These are phyloP conservation scores for Lathyrus tuberosus DNA, from an alignment of 306 rosid species.

Conservation along the genomic window DNA sequence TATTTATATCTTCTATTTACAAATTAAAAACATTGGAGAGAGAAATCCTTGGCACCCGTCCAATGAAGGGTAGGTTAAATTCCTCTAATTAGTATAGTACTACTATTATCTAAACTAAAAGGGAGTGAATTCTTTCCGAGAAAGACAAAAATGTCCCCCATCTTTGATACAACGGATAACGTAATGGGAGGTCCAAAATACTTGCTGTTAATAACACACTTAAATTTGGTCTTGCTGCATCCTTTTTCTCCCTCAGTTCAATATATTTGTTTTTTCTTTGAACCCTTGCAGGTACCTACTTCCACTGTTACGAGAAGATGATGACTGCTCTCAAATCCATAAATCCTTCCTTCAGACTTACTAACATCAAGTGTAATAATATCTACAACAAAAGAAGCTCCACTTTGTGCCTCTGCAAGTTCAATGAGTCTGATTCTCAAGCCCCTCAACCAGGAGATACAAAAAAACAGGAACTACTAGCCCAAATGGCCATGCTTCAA, in stretches of 20 bases:
- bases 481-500: slow-evolving; percentile 79
- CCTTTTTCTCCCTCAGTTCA: slow-evolving; percentile 5
- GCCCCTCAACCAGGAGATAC: slow-evolving; percentile 68
- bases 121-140: not conserved
- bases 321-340: slow-evolving; percentile 65
- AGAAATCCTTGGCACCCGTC: no score
- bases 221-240: not conserved
- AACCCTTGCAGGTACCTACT: slow-evolving; percentile 15
- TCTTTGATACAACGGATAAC: slow-evolving; percentile 51
- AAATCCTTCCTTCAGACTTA: slow-evolving; percentile 54
- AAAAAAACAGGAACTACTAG: slow-evolving; percentile 74
- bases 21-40: no score
- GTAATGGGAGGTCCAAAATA: slow-evolving; percentile 62
- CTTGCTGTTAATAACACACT: slow-evolving; percentile 11
- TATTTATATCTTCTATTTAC: no score
- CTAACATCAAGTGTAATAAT: slow-evolving; percentile 32
- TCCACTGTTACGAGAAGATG: slow-evolving; percentile 47
- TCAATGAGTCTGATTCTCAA: slow-evolving; percentile 59
- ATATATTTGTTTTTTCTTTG: not conserved
- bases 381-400: slow-evolving; percentile 45
- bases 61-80: not conserved
- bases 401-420: slow-evolving; percentile 56
- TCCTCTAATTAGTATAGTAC: not conserved
- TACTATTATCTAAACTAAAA: slow-evolving; percentile 4
- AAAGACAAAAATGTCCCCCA: slow-evolving; percentile 20